phyloP scores from a whole-genome alignment of 2,329 filamentous ascomycete genomes.

The Ceratocystiopsis minuta region DNA sequence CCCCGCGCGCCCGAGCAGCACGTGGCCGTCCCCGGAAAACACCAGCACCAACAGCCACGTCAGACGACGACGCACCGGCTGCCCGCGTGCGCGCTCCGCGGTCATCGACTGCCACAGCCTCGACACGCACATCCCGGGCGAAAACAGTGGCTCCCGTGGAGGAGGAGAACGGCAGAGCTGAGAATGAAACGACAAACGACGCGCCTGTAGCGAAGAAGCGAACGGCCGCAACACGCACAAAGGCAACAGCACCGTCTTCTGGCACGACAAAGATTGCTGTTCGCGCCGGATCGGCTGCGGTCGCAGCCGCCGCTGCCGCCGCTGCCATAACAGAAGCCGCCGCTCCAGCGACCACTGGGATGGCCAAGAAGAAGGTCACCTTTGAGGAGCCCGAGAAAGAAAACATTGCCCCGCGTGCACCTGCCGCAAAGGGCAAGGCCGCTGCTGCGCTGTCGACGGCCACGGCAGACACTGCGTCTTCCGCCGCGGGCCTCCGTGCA shows the following conservation, averaged over 20 bases:
- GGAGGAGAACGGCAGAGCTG: no score
- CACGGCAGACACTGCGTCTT: neutral
- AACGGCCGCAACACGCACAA: slow-evolving; percentile 10
- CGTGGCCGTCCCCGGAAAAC: slow-evolving; percentile 14
- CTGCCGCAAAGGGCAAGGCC: slow-evolving; percentile 8
- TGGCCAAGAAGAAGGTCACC: slow-evolving; percentile 39
- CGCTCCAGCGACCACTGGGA: slow-evolving; percentile 15
- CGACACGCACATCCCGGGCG: slow-evolving; percentile 13
- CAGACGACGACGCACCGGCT: neutral
- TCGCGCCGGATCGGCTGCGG: slow-evolving; percentile 19
- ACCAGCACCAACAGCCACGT: slow-evolving; percentile 1
- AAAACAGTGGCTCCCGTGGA: no score
- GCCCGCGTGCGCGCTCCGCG: slow-evolving; percentile 1
- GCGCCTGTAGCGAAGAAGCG: slow-evolving; percentile 14
- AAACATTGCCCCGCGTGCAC: slow-evolving; percentile 29
- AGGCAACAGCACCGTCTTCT: slow-evolving; percentile 4
- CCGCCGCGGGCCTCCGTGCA: slow-evolving; percentile 17
- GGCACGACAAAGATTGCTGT: slow-evolving; percentile 20
- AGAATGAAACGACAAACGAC: no score
- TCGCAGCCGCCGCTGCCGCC: slow-evolving; percentile 15
- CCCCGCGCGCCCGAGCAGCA: slow-evolving; percentile 6
- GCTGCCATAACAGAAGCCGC: slow-evolving; percentile 14
- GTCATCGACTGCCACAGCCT: slow-evolving; percentile 11
- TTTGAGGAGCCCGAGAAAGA: slow-evolving; percentile 50
- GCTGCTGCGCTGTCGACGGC: slow-evolving; percentile 9